Evolutionary conservation across 257 asterid genomes (phyloP).

Genomic region (Coffea canephora): DNA sequence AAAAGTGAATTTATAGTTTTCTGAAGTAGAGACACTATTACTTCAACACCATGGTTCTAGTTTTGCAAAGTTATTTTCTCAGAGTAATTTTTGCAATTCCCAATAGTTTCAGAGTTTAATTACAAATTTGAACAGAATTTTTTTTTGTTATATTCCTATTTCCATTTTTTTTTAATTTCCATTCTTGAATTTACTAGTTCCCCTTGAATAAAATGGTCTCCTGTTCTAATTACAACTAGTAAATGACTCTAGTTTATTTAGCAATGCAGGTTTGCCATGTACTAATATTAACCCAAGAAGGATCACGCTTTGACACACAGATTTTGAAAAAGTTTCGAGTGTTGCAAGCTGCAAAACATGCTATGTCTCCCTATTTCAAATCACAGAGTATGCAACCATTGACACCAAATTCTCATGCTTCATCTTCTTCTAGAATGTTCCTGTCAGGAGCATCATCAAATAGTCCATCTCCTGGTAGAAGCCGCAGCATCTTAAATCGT

Average conservation of each 20-base stretch:
- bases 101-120: neutral
- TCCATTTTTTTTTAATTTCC: neutral
- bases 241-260: slow-evolving; percentile 53
- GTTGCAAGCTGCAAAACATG: slow-evolving; percentile 84
- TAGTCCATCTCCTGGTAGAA: slow-evolving; percentile 68
- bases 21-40: neutral
- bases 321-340: slow-evolving; percentile 63
- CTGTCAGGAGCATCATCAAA: slow-evolving; percentile 44
- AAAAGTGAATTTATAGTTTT: neutral
- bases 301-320: slow-evolving; percentile 76
- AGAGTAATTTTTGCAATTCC: neutral
- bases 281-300: slow-evolving; percentile 74
- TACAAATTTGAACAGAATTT: neutral
- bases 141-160: neutral
- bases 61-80: neutral
- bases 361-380: slow-evolving; percentile 55
- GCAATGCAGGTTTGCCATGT: slow-evolving; percentile 96
- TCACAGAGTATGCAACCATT: slow-evolving; percentile 46
- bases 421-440: slow-evolving; percentile 49
- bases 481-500: slow-evolving; percentile 60
- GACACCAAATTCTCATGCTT: slow-evolving; percentile 43
- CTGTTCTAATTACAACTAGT: slow-evolving; percentile 2
- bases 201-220: neutral
- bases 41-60: neutral
- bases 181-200: slow-evolving; percentile 1